Percentiles rank a stretch among this genome's conserved stretches.
Conservation (phyloP, 345 rosid genomes). For the Eucalyptus grandis region DNA sequence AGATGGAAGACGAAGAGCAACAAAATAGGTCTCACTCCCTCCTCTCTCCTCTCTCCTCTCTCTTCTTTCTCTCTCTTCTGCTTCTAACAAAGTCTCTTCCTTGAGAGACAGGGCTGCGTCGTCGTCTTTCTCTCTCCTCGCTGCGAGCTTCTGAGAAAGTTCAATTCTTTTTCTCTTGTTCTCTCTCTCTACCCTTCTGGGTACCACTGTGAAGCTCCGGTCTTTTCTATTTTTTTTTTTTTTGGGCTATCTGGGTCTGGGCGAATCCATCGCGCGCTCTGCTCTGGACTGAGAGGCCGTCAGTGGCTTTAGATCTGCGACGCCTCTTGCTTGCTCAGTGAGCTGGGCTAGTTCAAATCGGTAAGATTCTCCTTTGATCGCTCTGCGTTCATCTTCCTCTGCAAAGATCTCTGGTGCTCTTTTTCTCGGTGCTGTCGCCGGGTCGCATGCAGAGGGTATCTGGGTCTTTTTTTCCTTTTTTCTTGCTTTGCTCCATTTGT, state of each 20-base stretch:
- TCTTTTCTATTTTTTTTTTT: neutral
- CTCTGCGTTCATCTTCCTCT: neutral
- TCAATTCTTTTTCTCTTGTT: neutral
- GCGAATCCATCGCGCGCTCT: neutral
- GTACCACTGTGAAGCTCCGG: neutral
- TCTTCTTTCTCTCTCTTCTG: neutral
- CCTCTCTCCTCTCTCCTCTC: neutral
- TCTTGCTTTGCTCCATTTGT: neutral
- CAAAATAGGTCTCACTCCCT: neutral
- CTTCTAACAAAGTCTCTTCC: neutral
- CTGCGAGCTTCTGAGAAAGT: neutral
- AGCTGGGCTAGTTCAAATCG: neutral
- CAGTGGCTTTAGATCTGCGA: conserved; percentile 25
- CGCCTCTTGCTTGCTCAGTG: neutral
- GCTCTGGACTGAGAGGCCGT: neutral
- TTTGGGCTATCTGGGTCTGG: neutral
- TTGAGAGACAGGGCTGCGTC: neutral
- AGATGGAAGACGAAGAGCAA: conserved; percentile 7
- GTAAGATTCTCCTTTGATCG: conserved; percentile 28
- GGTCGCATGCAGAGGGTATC: neutral
- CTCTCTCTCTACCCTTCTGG: neutral
- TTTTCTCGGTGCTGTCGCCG: neutral
- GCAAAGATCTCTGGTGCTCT: neutral
- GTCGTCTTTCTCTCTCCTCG: neutral
- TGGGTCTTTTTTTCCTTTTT: neutral